A percentile compares a stretch with the other conserved stretches of the same genome.
Conservation (phyloP, 2,329 filamentous ascomycete genomes). For the Aspergillus transmontanensis region DNA sequence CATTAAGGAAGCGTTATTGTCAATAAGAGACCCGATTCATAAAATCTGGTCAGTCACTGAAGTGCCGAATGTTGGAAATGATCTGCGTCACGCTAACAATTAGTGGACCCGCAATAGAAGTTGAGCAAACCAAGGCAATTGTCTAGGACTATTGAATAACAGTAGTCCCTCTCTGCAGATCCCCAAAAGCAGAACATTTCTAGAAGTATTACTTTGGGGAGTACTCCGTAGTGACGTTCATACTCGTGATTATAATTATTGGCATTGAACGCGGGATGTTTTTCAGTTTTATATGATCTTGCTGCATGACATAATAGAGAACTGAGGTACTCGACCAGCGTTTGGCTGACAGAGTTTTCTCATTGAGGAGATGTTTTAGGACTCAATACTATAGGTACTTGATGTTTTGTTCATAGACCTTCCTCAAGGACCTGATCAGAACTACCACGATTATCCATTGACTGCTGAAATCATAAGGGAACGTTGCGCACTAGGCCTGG, state of each 20-base stretch:
- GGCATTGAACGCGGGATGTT: no score
- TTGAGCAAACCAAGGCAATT: not conserved
- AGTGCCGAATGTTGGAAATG: constrained; percentile 2
- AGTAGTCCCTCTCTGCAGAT: not conserved
- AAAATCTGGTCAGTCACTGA: not conserved
- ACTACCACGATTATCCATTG: not conserved
- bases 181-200: not conserved
- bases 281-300: no score
- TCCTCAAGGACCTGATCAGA: no score
- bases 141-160: not conserved
- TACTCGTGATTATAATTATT: not conserved
- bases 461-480: no score
- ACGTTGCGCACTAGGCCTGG: no score
- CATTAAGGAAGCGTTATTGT: not conserved
- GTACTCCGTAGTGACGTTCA: not conserved
- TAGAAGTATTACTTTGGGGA: not conserved
- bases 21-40: not conserved
- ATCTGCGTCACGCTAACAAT: not conserved
- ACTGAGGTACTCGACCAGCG: not conserved
- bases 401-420: no score
- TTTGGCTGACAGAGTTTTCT: not conserved
- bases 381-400: no score
- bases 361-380: no score
- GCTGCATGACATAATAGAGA: no score
- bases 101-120: not conserved